Evolutionary conservation across 2,329 filamentous ascomycete species (phyloP).

Genomic region (Dothistroma pini): DNA sequence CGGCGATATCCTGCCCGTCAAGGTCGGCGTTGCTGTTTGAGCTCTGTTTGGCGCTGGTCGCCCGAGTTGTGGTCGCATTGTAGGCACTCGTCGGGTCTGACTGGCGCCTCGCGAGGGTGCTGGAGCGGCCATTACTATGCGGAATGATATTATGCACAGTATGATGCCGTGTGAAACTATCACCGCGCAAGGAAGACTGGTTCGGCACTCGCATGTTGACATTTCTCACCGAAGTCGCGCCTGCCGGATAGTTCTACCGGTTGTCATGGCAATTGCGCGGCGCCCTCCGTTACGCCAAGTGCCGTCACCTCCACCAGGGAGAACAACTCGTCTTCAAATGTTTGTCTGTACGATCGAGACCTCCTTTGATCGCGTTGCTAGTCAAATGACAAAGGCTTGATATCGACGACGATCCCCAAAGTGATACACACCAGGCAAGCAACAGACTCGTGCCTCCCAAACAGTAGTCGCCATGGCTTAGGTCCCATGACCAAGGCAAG

Average conservation of each 20-base stretch:
- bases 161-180: background rate
- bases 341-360: background rate
- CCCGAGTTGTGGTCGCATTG: constrained; percentile 52
- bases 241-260: background rate
- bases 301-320: background rate
- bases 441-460: background rate
- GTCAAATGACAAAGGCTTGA: background rate
- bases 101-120: constrained; percentile 12
- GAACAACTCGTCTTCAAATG: background rate
- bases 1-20: constrained; percentile 61
- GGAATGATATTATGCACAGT: constrained; percentile 2
- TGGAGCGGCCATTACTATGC: constrained; percentile 12
- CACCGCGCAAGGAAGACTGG: background rate
- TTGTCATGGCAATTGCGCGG: background rate
- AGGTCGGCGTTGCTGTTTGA: constrained; percentile 46
- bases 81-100: constrained; percentile 28
- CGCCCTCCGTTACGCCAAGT: background rate
- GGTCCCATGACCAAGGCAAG: background rate
- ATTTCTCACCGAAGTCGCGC: background rate
- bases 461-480: background rate
- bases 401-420: background rate
- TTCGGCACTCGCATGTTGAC: background rate
- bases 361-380: background rate
- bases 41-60: constrained; percentile 41
- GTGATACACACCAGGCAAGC: background rate